Evolutionary conservation across 371 early-diverging fungal species (phyloP), one percentile per base, ranked within the genome.

Genomic region (Actinomucor elegans): DNA sequence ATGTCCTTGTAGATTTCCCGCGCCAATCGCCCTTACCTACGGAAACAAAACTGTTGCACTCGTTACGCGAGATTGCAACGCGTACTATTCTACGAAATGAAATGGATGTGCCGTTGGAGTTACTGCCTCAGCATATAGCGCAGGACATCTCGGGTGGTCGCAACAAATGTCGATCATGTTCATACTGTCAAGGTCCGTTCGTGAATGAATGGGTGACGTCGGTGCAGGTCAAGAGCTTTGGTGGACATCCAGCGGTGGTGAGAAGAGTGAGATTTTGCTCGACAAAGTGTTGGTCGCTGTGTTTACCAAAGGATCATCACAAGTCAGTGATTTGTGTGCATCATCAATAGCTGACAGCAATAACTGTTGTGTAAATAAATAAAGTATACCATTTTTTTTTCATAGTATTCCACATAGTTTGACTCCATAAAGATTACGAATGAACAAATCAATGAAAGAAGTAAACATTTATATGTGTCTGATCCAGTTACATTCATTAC

Each of bases 141-240:
- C 56, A 77, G 33, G 72, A 81, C 31, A 55, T 80, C 4, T 55
- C 63, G 2, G 73, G 73, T 7, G 79, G 72, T 3, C 46, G 43
- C 17, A 42, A 49, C 24, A 55, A 50, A 26, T 61, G 43, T 35
- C 43, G 76, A 5, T 57, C 69, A 0, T 85, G 86, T 52, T 69
- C 61, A 6, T 53, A 62, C 27, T 85, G 86, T 34, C 70, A 73
- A 6, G 50, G 64, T 6, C 76, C 83, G 0, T 83, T 81, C 61
- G 76, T 83, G 36, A 74, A 80, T 18, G 86, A 85, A 56, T 83
- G 84, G 84, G 67, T 85, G 3, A 77, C 81, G 2, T 81, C 82
- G 27, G 79, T 84, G 3, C 76, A 81, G 12, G 79, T 84, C 48
- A 81, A 80, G 59, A 73, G 80, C 28, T 84, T 76, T 56, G 66